A percentile compares a stretch with the other conserved stretches of the same genome.
phyloP scores from a whole-genome alignment of 148 eudicot species.

The Rhododendron ferrugineum region DNA sequence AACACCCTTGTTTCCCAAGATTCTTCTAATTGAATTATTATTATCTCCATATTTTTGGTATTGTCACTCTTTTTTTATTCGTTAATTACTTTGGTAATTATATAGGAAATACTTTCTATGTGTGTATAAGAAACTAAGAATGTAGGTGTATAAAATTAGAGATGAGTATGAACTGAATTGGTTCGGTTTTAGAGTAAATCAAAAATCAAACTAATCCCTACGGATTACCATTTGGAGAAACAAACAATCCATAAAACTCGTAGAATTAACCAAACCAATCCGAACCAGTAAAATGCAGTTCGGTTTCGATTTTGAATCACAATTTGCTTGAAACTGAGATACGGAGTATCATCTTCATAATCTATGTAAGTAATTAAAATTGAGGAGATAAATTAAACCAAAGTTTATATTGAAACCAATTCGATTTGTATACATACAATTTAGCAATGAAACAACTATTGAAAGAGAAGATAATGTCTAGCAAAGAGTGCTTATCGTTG shows the following conservation, averaged over 20 bases:
- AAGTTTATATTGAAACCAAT: no score
- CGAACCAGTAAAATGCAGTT: neutral
- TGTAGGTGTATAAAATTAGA: no score
- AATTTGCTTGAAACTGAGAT: neutral
- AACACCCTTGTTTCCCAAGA: neutral
- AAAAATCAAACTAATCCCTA: no score
- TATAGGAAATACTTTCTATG: no score
- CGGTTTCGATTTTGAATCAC: neutral
- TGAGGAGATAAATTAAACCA: neutral
- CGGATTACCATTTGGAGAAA: neutral
- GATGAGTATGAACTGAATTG: neutral
- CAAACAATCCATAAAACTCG: no score
- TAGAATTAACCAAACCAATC: neutral
- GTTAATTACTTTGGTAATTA: no score
- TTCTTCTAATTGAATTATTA: neutral
- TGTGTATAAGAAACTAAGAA: no score
- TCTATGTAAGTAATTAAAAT: no score
- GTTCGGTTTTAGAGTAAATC: neutral
- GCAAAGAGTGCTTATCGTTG: neutral
- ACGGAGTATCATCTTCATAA: neutral
- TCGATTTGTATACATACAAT: no score
- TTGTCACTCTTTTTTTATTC: no score
- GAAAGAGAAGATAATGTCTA: neutral
- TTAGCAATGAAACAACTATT: neutral
- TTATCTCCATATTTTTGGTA: no score